phyloP scores from a whole-genome alignment of 2,329 filamentous ascomycete genomes.

The Didymellaceae sp. region DNA sequence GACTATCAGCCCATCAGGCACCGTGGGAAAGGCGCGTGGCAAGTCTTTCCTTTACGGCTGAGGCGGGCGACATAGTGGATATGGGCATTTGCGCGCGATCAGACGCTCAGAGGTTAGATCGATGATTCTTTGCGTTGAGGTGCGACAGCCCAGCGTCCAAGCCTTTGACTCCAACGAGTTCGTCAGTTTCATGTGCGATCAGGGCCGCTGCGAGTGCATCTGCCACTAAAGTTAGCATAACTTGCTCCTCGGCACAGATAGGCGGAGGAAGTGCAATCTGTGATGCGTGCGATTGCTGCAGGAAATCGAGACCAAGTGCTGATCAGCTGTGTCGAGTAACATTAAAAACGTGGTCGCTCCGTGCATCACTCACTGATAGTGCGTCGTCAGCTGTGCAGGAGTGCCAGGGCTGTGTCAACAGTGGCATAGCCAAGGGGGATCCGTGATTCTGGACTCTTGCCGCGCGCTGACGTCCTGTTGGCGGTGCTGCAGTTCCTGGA shows the following conservation, averaged over 20 bases:
- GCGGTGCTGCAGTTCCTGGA: background rate
- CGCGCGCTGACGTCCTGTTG: slow-evolving; percentile 14
- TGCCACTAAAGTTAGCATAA: slow-evolving; percentile 12
- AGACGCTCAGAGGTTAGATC: background rate
- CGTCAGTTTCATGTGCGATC: slow-evolving; percentile 4
- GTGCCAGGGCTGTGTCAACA: slow-evolving; percentile 6
- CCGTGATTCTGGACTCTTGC: slow-evolving; percentile 14
- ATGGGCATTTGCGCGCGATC: background rate
- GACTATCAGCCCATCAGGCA: slow-evolving; percentile 18
- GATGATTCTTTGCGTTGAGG: slow-evolving; percentile 4
- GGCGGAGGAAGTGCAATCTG: slow-evolving; percentile 1
- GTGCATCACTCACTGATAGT: slow-evolving; percentile 10
- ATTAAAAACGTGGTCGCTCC: slow-evolving; percentile 7
- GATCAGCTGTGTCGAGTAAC: background rate
- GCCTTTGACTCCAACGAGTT: slow-evolving; percentile 2
- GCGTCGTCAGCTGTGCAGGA: slow-evolving; percentile 8
- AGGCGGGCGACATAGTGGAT: slow-evolving; percentile 11
- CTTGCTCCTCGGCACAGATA: slow-evolving; percentile 8
- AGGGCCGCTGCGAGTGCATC: slow-evolving; percentile 9
- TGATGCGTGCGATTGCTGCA: background rate
- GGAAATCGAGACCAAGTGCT: slow-evolving; percentile 9
- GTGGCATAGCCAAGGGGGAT: background rate
- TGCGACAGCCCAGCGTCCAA: background rate
- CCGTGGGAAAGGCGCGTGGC: slow-evolving; percentile 1
- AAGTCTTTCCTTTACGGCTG: background rate